phyloP scores from a whole-genome alignment of 371 early-diverging fungal species.

The Mortierella sp. region DNA sequence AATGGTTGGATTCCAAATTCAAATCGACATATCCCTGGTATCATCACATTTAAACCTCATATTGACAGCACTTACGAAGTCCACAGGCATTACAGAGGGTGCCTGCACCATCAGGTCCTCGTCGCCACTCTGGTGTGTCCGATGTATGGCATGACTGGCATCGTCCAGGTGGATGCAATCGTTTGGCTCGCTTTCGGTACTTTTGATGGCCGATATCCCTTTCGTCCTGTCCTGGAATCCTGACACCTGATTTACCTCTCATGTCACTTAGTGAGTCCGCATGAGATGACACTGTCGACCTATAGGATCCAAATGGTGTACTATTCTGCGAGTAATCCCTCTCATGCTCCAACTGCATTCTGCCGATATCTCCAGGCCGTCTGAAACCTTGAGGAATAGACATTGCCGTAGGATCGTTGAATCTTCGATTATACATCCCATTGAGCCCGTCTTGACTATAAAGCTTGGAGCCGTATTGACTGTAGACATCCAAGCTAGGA shows the following conservation, averaged over 20 bases:
- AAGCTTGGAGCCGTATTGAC: conserved; percentile 28
- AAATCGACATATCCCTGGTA: not conserved
- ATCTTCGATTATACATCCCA: conserved; percentile 18
- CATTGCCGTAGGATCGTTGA: not conserved
- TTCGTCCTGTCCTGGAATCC: not conserved
- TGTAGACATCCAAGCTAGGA: conserved; percentile 25
- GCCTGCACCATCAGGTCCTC: conserved; percentile 67
- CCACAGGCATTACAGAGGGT: conserved; percentile 80
- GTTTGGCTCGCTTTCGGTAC: conserved; percentile 54
- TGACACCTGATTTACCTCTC: not conserved
- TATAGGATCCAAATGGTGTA: not conserved
- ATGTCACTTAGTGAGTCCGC: no score
- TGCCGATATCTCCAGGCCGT: no score
- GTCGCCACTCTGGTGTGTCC: conserved; percentile 73
- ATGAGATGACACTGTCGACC: conserved; percentile 1
- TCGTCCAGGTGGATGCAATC: conserved; percentile 57
- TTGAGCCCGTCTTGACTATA: conserved; percentile 29
- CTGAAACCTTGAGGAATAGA: no score
- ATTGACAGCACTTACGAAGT: conserved; percentile 53
- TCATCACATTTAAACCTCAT: not conserved
- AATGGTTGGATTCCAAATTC: not conserved
- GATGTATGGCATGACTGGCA: conserved; percentile 68
- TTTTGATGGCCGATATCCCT: conserved; percentile 32
- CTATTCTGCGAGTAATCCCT: no score
- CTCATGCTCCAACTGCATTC: not conserved